Base-by-base conservation (phyloP, 2,329 filamentous ascomycete species). In the Plectosphaerella sp. region DNA sequence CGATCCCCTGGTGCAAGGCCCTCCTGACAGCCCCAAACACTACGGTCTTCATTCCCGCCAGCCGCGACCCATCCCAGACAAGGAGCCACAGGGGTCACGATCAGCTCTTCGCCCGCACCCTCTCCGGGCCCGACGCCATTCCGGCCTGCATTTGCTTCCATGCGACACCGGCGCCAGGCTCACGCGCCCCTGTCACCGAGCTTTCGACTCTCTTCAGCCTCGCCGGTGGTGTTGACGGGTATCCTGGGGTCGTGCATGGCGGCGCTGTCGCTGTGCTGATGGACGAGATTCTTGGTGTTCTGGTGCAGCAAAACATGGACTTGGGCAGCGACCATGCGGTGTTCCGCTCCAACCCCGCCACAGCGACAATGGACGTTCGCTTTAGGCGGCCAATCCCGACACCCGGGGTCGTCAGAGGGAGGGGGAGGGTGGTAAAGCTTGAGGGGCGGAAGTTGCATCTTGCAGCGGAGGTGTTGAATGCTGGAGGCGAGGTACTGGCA, bases 231-330 rank as follows among this genome's bases (percentile, higher is more conserved):
- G 57, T 72, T 5, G 64, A 61, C 7, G 68, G 71, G 2, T 67
- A 64, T 35, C 58, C 62, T 1, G 58, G 58, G 8, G 53, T 72
- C 10, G 54, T 70, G 2, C 70, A 73, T 50, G 71, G 71, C 7
- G 71, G 71, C 11, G 55, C 72, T 45, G 59, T 62, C 9, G 64
- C 64, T 36, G 58, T 69, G 5, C 54, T 73, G 50, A 53, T 69
- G 22, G 71, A 73, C 47, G 71, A 73, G 61, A 57, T 64, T 5
- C 65, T 70, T 56, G 68, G 69, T 4, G 58, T 60, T 2, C 52
- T 73, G 16, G 63, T 67, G 20, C 69, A 72, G 48, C 57, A 71
- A 7, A 73, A 73, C 25, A 51, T 56, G 18, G 63, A 62, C 0
- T 56, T 72, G 37, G 61, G 61, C 2, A 69, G 71, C 53, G 51